Evolutionary conservation across 176 grass and related monocot species (phyloP).

Genomic region (Zoysia japonica): DNA sequence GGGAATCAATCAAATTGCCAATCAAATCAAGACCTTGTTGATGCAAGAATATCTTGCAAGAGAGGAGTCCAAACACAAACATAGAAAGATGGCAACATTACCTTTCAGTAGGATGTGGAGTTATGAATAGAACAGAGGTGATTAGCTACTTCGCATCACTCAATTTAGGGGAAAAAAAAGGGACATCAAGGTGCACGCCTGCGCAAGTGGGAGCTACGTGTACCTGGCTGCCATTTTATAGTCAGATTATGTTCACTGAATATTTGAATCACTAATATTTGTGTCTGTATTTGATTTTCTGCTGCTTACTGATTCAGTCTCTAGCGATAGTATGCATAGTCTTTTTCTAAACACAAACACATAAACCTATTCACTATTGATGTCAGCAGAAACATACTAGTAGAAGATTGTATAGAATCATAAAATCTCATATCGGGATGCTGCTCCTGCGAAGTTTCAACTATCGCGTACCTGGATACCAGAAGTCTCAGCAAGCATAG

Average conservation of each 20-base stretch:
- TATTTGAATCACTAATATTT: neutral
- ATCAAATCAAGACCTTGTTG: neutral
- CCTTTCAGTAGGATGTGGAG: neutral
- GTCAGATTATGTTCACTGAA: neutral
- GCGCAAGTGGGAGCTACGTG: too few species aligned
- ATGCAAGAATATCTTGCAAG: conserved; percentile 7
- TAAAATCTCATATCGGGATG: neutral
- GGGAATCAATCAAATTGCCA: conserved; percentile 11
- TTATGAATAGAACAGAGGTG: neutral
- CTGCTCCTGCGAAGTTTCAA: neutral
- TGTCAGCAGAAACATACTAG: neutral
- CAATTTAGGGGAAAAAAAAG: neutral
- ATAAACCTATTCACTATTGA: neutral
- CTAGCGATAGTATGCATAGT: neutral
- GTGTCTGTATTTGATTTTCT: neutral
- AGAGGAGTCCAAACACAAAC: neutral
- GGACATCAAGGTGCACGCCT: too few species aligned
- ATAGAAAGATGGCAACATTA: neutral
- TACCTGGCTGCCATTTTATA: too few species aligned
- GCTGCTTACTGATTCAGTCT: neutral
- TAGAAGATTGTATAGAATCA: neutral
- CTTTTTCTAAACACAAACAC: neutral
- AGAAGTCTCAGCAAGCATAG: conserved; percentile 52
- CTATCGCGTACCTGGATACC: conserved; percentile 72
- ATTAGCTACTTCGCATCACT: neutral